These are phyloP conservation scores for Actinomortierella ambigua DNA, from an alignment of 371 early-diverging fungal species.

Conservation along the genomic window DNA sequence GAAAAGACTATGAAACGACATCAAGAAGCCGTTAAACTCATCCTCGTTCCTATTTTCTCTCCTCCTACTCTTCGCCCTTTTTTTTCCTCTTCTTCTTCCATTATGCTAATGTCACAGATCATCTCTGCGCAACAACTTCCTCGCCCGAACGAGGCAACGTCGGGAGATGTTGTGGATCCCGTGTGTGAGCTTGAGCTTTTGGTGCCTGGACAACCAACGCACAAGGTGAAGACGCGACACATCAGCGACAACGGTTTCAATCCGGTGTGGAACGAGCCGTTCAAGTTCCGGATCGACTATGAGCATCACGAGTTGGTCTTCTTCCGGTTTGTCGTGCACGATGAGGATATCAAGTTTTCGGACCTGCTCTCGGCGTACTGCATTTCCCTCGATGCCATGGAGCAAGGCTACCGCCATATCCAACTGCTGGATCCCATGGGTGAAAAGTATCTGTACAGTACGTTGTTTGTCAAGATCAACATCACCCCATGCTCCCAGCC, in stretches of 20 bases:
- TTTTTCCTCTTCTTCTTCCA: not conserved
- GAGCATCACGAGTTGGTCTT: conserved; percentile 57
- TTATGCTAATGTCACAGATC: conserved; percentile 33
- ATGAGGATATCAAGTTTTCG: conserved; percentile 54
- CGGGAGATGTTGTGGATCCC: conserved; percentile 63
- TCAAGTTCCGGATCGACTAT: conserved; percentile 52
- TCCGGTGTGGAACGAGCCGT: conserved; percentile 62
- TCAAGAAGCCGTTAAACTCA: too few species aligned
- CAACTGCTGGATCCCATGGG: conserved; percentile 60
- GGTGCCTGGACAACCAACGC: conserved; percentile 29
- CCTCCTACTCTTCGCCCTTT: not conserved
- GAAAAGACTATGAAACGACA: too few species aligned
- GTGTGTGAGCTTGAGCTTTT: conserved; percentile 60
- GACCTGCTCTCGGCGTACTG: conserved; percentile 57
- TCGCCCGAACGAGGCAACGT: conserved; percentile 54
- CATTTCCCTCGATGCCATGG: conserved; percentile 47
- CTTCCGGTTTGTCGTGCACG: conserved; percentile 56
- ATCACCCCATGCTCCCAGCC: conserved; percentile 13
- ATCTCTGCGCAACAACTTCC: conserved; percentile 70
- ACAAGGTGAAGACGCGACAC: conserved; percentile 48
- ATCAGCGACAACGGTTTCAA: conserved; percentile 60
- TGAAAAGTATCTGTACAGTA: conserved; percentile 60
- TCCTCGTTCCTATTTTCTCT: too few species aligned
- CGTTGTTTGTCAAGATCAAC: conserved; percentile 53
- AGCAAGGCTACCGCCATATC: conserved; percentile 63